Evolutionary conservation across 73 alveolate species (phyloP).

Genomic region (Paramecium pentaurelia): DNA sequence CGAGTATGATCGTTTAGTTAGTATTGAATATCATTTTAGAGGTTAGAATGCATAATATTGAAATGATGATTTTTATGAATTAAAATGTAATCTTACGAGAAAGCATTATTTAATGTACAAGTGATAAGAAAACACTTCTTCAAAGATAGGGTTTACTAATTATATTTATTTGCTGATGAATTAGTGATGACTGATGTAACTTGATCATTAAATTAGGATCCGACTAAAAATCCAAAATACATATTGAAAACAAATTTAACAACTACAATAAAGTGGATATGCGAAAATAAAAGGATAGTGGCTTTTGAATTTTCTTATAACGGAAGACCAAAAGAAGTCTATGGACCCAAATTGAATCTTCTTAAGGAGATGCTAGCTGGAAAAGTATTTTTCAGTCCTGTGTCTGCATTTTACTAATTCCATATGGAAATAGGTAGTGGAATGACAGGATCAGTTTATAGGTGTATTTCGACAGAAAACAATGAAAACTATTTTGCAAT

Average conservation of each 20-base stretch:
- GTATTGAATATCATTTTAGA: background rate
- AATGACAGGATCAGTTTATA: background rate
- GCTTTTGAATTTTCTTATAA: conserved; percentile 1
- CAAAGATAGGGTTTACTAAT: background rate
- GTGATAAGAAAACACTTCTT: conserved; percentile 24
- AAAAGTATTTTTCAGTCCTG: background rate
- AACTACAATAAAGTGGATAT: background rate
- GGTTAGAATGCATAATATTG: background rate
- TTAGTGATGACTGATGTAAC: conserved; percentile 32
- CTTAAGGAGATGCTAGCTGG: conserved; percentile 35
- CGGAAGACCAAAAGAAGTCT: background rate
- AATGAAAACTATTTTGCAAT: background rate
- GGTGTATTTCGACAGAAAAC: background rate
- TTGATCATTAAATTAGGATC: background rate
- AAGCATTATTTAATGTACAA: background rate
- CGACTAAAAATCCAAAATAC: background rate
- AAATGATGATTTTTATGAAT: background rate
- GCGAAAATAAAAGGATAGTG: background rate
- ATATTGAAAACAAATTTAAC: background rate
- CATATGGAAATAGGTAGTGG: conserved; percentile 23
- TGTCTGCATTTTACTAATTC: background rate
- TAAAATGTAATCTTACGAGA: background rate
- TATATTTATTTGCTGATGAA: conserved; percentile 15
- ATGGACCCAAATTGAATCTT: background rate
- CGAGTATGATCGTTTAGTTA: background rate